Evolutionary conservation across 345 rosid genomes (phyloP).

Genomic region (Melaleuca quinquenervia): DNA sequence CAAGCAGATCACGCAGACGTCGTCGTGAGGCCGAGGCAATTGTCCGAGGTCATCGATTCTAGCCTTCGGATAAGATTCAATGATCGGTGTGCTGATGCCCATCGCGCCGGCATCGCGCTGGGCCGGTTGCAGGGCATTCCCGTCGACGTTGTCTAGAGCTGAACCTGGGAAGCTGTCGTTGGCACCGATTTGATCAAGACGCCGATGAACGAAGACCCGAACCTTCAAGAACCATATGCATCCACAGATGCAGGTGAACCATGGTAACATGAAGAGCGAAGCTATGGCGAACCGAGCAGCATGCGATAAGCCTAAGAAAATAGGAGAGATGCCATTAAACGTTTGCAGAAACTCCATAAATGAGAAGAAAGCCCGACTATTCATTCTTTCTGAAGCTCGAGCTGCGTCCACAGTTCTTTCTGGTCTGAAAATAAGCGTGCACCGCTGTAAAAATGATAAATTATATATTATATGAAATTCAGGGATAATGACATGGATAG

Average conservation of each 20-base stretch:
- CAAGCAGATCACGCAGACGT: not conserved
- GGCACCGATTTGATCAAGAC: not conserved
- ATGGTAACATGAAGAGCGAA: not conserved
- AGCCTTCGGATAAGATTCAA: not conserved
- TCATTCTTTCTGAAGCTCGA: not conserved
- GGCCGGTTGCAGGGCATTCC: not conserved
- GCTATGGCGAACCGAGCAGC: not conserved
- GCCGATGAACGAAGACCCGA: not conserved
- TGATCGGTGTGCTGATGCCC: not conserved
- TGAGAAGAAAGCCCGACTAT: not conserved
- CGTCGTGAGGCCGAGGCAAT: not conserved
- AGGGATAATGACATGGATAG: too few species aligned
- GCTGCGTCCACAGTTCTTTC: not conserved
- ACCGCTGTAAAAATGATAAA: not conserved
- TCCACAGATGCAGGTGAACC: not conserved
- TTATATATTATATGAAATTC: not conserved
- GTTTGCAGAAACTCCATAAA: not conserved
- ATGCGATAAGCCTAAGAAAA: not conserved
- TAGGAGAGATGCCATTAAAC: not conserved
- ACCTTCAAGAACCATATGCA: not conserved
- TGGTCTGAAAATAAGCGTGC: not conserved
- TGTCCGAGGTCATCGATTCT: not conserved
- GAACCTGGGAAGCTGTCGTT: not conserved
- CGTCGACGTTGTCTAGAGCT: not conserved
- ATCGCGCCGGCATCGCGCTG: not conserved